These are phyloP conservation scores for Solanum medicagineum DNA, from an alignment of 257 asterid genomes.

Conservation along the genomic window DNA sequence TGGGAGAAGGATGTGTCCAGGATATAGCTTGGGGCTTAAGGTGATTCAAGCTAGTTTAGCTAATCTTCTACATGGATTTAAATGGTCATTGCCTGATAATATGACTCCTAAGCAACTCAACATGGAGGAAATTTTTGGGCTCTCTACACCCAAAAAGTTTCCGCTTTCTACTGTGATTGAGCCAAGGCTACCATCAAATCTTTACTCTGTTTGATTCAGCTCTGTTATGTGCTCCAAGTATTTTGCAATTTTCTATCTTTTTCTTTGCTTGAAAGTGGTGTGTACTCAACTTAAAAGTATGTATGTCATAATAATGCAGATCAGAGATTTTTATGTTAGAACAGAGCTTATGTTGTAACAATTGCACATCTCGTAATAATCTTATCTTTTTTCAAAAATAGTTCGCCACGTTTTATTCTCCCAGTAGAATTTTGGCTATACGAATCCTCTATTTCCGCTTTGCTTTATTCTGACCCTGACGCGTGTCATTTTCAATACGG, in stretches of 20 bases:
- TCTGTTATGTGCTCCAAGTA: too few species aligned
- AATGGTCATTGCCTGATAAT: conserved; percentile 16
- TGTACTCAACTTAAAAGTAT: background rate
- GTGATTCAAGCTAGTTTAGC: conserved; percentile 26
- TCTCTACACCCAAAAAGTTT: conserved; percentile 24
- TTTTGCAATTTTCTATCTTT: background rate
- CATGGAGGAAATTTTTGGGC: conserved; percentile 36
- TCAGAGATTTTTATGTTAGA: background rate
- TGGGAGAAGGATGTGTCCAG: conserved; percentile 43
- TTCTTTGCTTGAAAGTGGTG: background rate
- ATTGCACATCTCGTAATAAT: background rate
- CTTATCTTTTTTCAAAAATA: background rate
- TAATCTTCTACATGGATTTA: conserved; percentile 32
- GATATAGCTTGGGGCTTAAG: conserved; percentile 25
- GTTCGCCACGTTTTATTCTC: background rate
- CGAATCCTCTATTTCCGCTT: too few species aligned
- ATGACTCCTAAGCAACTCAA: conserved; percentile 14
- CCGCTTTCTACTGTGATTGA: conserved; percentile 19
- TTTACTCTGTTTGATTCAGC: conserved; percentile 9
- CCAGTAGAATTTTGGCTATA: too few species aligned
- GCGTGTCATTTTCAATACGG: too few species aligned
- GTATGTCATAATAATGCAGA: background rate
- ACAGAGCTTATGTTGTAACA: background rate
- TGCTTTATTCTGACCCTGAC: too few species aligned
- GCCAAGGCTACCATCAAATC: conserved; percentile 28